These are phyloP conservation scores for Lepidopterella palustris DNA, from an alignment of 495 filamentous ascomycete species.

Conservation along the genomic window DNA sequence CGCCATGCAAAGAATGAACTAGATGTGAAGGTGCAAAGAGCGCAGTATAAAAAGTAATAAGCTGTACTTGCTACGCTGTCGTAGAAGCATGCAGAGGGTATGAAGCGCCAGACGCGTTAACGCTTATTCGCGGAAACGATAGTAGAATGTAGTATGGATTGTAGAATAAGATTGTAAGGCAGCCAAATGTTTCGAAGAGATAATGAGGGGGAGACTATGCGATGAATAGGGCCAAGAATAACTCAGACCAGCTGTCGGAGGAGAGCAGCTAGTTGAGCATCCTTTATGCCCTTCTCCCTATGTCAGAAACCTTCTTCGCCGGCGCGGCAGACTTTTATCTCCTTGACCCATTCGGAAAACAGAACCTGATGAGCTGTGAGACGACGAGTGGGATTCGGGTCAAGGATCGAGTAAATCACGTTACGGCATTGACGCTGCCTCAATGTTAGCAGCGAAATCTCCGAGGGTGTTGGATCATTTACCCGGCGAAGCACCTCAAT, in stretches of 20 bases:
- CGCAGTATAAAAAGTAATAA: not conserved
- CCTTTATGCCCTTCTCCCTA: conserved; percentile 1
- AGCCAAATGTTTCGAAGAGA: conserved; percentile 5
- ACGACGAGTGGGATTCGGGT: conserved; percentile 86
- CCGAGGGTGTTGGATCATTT: conserved; percentile 39
- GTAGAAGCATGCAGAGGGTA: conserved; percentile 18
- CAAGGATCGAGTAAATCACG: conserved; percentile 96
- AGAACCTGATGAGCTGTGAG: conserved; percentile 95
- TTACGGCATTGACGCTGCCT: conserved; percentile 89
- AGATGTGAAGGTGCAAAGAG: conserved; percentile 2
- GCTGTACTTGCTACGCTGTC: conserved; percentile 13
- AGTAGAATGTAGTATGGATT: conserved; percentile 4
- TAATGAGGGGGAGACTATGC: not conserved
- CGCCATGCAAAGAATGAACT: conserved; percentile 17
- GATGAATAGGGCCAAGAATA: not conserved
- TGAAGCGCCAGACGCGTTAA: conserved; percentile 12
- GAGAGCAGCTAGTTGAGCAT: not conserved
- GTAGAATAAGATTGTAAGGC: not conserved
- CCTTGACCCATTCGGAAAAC: conserved; percentile 96
- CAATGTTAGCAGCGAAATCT: conserved; percentile 35
- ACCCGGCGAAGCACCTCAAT: conserved; percentile 95
- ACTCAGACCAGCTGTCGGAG: conserved; percentile 3
- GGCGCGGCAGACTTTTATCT: conserved; percentile 92
- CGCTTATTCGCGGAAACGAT: conserved; percentile 5
- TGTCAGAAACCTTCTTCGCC: conserved; percentile 79